Conservation (phyloP, 805 yeast genomes). For the Ogataea saltuana region DNA sequence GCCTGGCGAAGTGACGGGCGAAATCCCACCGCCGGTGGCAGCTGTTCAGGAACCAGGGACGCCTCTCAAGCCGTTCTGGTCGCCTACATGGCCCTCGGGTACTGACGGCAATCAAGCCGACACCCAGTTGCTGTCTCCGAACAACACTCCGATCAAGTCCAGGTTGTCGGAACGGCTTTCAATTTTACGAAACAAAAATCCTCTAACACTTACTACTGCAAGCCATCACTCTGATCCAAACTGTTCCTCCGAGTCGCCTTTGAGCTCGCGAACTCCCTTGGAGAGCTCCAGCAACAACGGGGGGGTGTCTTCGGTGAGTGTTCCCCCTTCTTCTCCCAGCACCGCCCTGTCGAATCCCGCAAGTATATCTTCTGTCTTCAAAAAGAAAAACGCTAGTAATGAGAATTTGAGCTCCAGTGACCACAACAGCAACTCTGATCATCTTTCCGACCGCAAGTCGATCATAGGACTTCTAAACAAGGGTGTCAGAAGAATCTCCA, state of each 20-base stretch:
- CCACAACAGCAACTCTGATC: slow-evolving; percentile 10
- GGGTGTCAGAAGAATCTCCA: slow-evolving; percentile 18
- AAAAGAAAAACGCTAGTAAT: slow-evolving; percentile 13
- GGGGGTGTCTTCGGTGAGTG: no score
- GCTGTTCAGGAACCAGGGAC: no score
- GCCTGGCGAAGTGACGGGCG: no score
- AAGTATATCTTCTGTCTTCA: slow-evolving; percentile 2
- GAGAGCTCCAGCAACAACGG: background rate
- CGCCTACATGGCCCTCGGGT: no score
- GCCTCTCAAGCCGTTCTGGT: no score
- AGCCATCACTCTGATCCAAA: no score
- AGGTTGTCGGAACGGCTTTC: slow-evolving; percentile 16
- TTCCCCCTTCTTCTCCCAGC: slow-evolving; percentile 3
- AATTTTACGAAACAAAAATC: slow-evolving; percentile 13
- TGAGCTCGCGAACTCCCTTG: background rate
- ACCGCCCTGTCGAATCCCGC: slow-evolving; percentile 2
- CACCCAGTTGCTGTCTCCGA: no score
- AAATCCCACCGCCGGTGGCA: no score
- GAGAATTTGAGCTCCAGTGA: slow-evolving; percentile 16
- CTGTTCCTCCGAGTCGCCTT: background rate
- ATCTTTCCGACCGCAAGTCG: slow-evolving; percentile 11
- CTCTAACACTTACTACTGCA: background rate
- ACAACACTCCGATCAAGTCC: slow-evolving; percentile 14
- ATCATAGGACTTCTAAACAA: slow-evolving; percentile 12
- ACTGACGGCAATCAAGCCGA: no score